Conservation (phyloP, 495 filamentous ascomycete genomes). For the Neurospora cerealis region DNA sequence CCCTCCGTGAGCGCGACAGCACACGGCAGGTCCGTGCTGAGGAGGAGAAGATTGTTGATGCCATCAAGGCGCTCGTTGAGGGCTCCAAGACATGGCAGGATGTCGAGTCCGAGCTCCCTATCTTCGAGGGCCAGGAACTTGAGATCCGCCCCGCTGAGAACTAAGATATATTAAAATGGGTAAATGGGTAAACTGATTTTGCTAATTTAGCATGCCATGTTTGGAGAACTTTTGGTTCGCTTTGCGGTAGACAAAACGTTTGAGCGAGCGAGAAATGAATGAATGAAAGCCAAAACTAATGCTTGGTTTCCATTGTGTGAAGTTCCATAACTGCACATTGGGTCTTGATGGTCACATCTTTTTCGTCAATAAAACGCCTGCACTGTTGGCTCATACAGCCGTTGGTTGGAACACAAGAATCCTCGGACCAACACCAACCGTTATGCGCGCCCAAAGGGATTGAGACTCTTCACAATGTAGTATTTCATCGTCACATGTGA, state of each 20-base stretch:
- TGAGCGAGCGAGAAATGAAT: not conserved
- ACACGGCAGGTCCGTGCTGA: conserved; percentile 62
- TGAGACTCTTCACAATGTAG: not conserved
- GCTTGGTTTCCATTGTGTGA: not conserved
- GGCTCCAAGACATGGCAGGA: conserved; percentile 53
- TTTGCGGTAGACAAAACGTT: not conserved
- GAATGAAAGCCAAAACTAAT: not conserved
- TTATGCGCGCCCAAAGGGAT: not conserved
- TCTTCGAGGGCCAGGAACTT: conserved; percentile 49
- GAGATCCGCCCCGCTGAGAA: conserved; percentile 8
- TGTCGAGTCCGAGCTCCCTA: conserved; percentile 47
- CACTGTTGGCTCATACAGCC: not conserved
- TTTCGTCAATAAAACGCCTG: not conserved
- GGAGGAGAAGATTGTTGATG: conserved; percentile 51
- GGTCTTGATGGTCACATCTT: not conserved
- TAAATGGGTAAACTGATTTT: not conserved
- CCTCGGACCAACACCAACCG: not conserved
- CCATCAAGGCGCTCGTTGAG: conserved; percentile 47
- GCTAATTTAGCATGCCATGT: not conserved
- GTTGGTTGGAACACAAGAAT: not conserved
- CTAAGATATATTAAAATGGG: not conserved
- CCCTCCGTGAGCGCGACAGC: conserved; percentile 62
- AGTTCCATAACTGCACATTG: not conserved
- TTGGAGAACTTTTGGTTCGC: not conserved
- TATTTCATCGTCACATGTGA: not conserved